Evolutionary conservation across 192 early-diverging fungal species (phyloP).

Genomic region (Phlyctochytrium arcticum): DNA sequence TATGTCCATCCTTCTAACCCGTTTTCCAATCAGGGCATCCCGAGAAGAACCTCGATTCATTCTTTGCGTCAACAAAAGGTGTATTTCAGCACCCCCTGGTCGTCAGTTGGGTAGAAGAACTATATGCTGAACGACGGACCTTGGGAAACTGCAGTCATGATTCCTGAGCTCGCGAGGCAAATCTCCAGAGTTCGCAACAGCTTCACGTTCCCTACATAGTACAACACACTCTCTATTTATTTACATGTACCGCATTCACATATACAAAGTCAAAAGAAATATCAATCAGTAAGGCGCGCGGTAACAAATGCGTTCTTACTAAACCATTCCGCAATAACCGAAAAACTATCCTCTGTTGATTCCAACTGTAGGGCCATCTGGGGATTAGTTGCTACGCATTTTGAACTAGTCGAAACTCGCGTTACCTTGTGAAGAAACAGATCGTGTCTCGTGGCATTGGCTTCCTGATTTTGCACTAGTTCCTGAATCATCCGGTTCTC

Average conservation of each 20-base stretch:
- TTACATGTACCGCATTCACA: no score
- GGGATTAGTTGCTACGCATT: background rate
- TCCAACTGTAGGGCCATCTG: conserved; percentile 49
- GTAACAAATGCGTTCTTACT: conserved; percentile 73
- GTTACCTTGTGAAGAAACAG: conserved; percentile 72
- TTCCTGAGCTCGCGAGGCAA: no score
- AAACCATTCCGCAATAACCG: conserved; percentile 85
- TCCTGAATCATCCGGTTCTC: conserved; percentile 82
- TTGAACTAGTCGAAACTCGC: background rate
- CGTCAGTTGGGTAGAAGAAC: conserved; percentile 75
- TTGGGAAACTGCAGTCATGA: no score
- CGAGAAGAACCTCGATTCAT: conserved; percentile 59
- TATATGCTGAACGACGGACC: conserved; percentile 45
- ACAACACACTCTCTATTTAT: no score
- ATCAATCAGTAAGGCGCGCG: background rate
- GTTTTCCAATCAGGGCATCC: conserved; percentile 41
- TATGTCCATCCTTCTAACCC: background rate
- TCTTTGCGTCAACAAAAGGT: conserved; percentile 76
- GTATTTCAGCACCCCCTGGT: conserved; percentile 84
- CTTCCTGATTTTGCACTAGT: conserved; percentile 71
- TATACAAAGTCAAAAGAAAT: no score
- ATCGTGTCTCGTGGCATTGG: conserved; percentile 71
- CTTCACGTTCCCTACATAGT: no score
- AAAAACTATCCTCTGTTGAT: conserved; percentile 75
- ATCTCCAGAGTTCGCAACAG: background rate